These are phyloP conservation scores for Trichocladium uniseriatum DNA, from an alignment of 495 filamentous ascomycete species.

Conservation along the genomic window DNA sequence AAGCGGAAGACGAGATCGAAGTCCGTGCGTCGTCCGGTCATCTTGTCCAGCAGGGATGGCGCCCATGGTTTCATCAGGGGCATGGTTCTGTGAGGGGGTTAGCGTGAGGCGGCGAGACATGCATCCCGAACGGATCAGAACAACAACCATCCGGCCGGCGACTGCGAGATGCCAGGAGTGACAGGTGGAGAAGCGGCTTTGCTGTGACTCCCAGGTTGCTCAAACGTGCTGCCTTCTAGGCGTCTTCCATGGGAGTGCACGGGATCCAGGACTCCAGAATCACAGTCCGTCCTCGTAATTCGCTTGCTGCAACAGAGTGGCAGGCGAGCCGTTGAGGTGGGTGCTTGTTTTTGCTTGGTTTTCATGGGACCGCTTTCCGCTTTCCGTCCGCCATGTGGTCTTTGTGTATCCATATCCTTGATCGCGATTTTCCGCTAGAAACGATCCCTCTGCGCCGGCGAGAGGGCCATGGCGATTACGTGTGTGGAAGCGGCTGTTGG, in stretches of 20 bases:
- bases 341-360: background rate
- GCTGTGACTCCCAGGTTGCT: background rate
- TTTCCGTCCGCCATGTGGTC: background rate
- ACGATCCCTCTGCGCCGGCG: background rate
- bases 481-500: background rate
- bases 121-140: slow-evolving; percentile 5
- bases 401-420: background rate
- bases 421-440: background rate
- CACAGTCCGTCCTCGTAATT: background rate
- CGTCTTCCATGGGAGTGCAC: slow-evolving; percentile 11
- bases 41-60: slow-evolving; percentile 11
- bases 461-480: background rate
- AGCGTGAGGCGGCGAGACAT: slow-evolving; percentile 5
- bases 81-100: slow-evolving; percentile 10
- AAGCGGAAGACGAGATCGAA: background rate
- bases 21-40: background rate
- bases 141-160: background rate
- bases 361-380: background rate
- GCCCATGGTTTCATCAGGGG: slow-evolving; percentile 23
- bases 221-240: slow-evolving; percentile 12
- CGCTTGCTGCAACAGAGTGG: background rate
- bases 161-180: slow-evolving; percentile 7
- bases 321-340: background rate
- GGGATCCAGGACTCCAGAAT: too few relatives aligned
- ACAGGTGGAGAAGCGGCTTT: background rate